phyloP scores from a whole-genome alignment of 257 asterid species.

The Solanum bulbocastanum region DNA sequence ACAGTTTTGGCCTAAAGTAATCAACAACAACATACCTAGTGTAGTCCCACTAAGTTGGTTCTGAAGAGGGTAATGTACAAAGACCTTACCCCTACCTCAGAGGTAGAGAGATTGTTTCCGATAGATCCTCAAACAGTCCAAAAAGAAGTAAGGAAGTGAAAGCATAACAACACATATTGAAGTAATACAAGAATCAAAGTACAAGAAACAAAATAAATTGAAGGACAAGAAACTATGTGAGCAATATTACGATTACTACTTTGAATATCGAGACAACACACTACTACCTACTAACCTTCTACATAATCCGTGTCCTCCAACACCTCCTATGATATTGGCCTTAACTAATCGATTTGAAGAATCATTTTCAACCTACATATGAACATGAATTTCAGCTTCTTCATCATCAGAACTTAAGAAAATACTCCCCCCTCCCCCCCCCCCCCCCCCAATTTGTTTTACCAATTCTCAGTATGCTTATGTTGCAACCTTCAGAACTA shows the following conservation, averaged over 20 bases:
- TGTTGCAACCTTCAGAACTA: neutral
- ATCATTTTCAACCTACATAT: neutral
- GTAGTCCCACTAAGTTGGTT: neutral
- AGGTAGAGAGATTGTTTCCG: neutral
- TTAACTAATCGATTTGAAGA: neutral
- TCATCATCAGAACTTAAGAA: neutral
- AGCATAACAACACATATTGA: neutral
- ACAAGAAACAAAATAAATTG: neutral
- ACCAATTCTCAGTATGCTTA: neutral
- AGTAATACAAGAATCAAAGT: neutral
- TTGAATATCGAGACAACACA: neutral
- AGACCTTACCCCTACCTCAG: neutral
- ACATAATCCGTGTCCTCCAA: neutral
- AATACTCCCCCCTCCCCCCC: neutral
- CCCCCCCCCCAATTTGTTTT: neutral
- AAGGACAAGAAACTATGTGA: neutral
- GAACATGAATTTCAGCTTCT: neutral
- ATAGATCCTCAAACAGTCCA: neutral
- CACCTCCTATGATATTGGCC: neutral
- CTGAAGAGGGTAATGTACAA: accelerated
- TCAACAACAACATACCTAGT: neutral
- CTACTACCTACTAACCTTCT: neutral
- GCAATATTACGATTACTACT: neutral
- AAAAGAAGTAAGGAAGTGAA: neutral
- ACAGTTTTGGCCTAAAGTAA: neutral